These are phyloP conservation scores for Sequoiadendron giganteum DNA, from an alignment of 75 land plant genomes.

Conservation along the genomic window DNA sequence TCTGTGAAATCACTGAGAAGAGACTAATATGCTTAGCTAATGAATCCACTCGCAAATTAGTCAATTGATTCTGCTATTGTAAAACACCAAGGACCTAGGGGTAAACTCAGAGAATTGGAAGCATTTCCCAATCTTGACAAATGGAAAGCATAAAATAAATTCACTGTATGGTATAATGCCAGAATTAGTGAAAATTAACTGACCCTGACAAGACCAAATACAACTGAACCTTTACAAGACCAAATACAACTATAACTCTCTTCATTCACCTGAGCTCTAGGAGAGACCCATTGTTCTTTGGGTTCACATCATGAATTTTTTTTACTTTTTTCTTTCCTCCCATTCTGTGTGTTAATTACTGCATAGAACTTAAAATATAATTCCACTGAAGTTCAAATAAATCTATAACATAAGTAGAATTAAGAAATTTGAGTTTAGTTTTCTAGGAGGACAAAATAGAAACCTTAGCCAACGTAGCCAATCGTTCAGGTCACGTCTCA, in stretches of 20 bases:
- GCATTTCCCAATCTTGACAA: neutral
- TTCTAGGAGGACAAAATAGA: neutral
- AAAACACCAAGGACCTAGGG: neutral
- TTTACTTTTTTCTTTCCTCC: neutral
- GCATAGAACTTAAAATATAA: neutral
- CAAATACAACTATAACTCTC: neutral
- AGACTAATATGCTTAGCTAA: neutral
- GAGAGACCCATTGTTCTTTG: neutral
- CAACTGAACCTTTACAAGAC: neutral
- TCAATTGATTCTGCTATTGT: neutral
- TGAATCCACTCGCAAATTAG: neutral
- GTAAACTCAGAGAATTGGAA: neutral
- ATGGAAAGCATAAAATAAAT: neutral
- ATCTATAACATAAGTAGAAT: neutral
- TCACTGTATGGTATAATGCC: neutral
- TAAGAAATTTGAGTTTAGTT: neutral
- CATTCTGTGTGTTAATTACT: too few species aligned
- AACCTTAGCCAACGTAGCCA: slow-evolving; percentile 77
- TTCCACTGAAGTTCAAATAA: neutral
- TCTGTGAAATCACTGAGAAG: neutral
- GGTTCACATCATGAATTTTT: neutral
- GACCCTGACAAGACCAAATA: too few species aligned
- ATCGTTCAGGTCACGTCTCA: slow-evolving; percentile 64
- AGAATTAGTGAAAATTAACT: neutral
- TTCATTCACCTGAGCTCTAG: slow-evolving; percentile 1